Percentiles rank a stretch among this genome's conserved stretches.
Evolutionary conservation across 768 basidiomycete species (phyloP).

Genomic region (Podaxis rugospora): DNA sequence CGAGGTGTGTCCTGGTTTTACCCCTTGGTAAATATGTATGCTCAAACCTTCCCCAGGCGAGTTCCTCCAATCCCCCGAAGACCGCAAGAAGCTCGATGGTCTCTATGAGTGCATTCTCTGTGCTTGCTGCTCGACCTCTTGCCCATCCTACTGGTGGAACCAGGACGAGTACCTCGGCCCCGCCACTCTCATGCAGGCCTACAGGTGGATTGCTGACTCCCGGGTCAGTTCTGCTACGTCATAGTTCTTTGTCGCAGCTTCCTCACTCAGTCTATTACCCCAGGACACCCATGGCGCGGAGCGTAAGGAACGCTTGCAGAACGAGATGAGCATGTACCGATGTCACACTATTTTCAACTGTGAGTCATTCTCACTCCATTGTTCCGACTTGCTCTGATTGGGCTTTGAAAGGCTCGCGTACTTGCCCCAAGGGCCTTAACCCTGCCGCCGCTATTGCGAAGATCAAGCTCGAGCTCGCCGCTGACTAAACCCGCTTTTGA

Average conservation of each 20-base stretch:
- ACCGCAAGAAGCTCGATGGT: slow-evolving; percentile 93
- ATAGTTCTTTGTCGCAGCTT: neutral
- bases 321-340: slow-evolving; percentile 93
- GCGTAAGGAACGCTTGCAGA: slow-evolving; percentile 90
- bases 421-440: slow-evolving; percentile 97
- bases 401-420: slow-evolving; percentile 62
- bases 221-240: slow-evolving; percentile 46
- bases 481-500: slow-evolving; percentile 40
- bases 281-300: slow-evolving; percentile 76
- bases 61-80: slow-evolving; percentile 85
- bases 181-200: slow-evolving; percentile 94
- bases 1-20: slow-evolving; percentile 31
- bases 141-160: slow-evolving; percentile 99
- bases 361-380: slow-evolving; percentile 26
- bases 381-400: neutral
- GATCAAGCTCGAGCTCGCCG: slow-evolving; percentile 88
- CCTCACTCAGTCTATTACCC: neutral
- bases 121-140: slow-evolving; percentile 96
- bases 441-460: slow-evolving; percentile 89
- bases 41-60: slow-evolving; percentile 41
- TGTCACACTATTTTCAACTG: slow-evolving; percentile 99
- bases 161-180: slow-evolving; percentile 98
- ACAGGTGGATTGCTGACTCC: slow-evolving; percentile 98
- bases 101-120: slow-evolving; percentile 98
- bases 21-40: neutral